Evolutionary conservation across 352 stramenopile genomes (phyloP), one percentile per base, ranked within the genome.

Genomic region (Phytophthora boehmeriae): DNA sequence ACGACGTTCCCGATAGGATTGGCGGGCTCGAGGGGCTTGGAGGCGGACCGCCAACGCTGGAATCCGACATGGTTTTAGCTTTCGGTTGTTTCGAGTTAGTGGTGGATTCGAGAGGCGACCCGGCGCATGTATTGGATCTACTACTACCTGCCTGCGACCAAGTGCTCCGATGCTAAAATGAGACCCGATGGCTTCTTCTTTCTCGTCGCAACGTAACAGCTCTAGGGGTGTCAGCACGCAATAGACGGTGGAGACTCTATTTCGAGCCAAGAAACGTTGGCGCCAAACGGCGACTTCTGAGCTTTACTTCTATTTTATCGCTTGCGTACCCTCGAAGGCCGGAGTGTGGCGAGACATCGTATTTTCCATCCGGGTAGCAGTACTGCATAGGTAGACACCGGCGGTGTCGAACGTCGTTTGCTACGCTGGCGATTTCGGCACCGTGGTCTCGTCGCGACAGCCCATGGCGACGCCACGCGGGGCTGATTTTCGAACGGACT

Each of bases 251-350:
- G 32, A n/a, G 38, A 67, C 69, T 53, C 57, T 59, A 59, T 61
- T 55, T 47, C 52, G 47, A 49, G 46, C 51, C 28, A 30, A 30
- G 25, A 30, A 30, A 6, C 25, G 25, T 30, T 30, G 25, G 25
- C n/a, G 25, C 25, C 25, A 30, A 30, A 30, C 25, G 25, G 25
- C 25, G 25, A 8, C 25, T 30, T 30, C 25, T 30, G 28, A 54
- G 23, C 8, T 63, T 61, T 20, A 43, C 45, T 71, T 74, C 66
- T 69, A 74, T 74, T 67, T 73, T 74, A 23, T 54, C 28, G 43
- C 66, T 74, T 60, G 49, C 66, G 66, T 73, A 34, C 46, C 38
- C 13, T 2, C 22, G 8, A 28, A 63, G 45, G n/a, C 34, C 19
- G n/a, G 43, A 39, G 30, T 43, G 32, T 19, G 16, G 19, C 25